These are phyloP conservation scores for Xylariaceae sp. DNA, from an alignment of 2,329 filamentous ascomycete genomes.

Conservation along the genomic window DNA sequence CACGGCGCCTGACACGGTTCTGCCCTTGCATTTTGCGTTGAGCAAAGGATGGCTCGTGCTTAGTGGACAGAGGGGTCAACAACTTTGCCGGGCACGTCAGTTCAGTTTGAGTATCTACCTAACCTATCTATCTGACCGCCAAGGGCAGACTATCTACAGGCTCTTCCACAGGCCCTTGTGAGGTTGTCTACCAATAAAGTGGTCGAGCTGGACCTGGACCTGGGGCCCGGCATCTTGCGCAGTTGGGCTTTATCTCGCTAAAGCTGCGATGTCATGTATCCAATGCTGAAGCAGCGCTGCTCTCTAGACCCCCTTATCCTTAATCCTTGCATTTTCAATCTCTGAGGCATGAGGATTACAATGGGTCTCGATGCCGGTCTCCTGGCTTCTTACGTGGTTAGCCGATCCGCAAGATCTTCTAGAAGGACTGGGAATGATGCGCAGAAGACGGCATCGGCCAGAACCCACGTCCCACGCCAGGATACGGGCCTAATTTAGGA, in stretches of 20 bases:
- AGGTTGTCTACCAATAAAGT: background rate
- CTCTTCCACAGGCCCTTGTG: background rate
- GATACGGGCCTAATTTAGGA: conserved; percentile 24
- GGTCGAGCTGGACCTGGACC: background rate
- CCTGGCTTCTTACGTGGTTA: conserved; percentile 17
- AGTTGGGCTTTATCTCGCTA: conserved; percentile 10
- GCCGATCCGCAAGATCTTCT: conserved; percentile 26
- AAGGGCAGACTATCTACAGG: background rate
- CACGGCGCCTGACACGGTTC: conserved; percentile 22
- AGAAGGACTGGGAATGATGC: conserved; percentile 24
- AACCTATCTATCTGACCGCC: background rate
- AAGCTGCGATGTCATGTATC: conserved; percentile 2
- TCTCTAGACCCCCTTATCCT: conserved; percentile 1
- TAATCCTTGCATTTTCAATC: conserved; percentile 4
- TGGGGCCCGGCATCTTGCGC: background rate
- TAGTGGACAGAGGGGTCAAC: background rate
- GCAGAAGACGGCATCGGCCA: conserved; percentile 23
- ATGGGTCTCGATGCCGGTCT: conserved; percentile 10
- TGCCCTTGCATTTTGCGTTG: conserved; percentile 12
- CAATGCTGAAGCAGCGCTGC: background rate
- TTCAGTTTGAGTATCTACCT: background rate
- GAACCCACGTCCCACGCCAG: conserved; percentile 21
- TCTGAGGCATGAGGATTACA: conserved; percentile 4
- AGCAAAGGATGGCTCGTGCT: conserved; percentile 9
- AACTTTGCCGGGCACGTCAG: background rate